Percentiles rank a stretch among this genome's conserved stretches.
These are phyloP conservation scores for Toxoplasma gondii DNA, from an alignment of 169 alveolate genomes.

Conservation along the genomic window DNA sequence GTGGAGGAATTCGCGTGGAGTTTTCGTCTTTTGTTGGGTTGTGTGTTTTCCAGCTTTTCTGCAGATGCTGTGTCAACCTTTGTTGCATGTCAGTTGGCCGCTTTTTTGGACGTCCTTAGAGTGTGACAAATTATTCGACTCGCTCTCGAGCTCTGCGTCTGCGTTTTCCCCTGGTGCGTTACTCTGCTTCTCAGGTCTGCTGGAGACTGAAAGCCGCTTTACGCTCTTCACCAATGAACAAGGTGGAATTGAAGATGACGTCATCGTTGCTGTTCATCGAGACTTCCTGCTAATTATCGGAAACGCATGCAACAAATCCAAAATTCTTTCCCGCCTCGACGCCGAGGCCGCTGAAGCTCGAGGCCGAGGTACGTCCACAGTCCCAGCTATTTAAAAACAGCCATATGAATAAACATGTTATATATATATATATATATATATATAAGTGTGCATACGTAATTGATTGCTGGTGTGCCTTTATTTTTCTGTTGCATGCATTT, in stretches of 20 bases:
- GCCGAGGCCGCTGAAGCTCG: neutral
- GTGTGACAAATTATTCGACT: neutral
- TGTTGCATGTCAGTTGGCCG: neutral
- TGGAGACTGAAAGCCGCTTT: neutral
- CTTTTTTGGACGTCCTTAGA: neutral
- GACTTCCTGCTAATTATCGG: neutral
- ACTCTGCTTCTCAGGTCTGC: neutral
- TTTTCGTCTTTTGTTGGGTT: no score
- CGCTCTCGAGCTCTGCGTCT: neutral
- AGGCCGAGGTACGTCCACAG: neutral
- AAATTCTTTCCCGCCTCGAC: neutral
- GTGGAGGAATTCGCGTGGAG: no score
- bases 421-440: neutral
- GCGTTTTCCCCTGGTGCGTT: neutral
- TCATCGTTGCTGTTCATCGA: neutral
- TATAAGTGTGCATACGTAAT: neutral
- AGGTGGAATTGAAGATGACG: constrained; percentile 6
- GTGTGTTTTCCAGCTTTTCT: no score
- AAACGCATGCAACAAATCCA: neutral
- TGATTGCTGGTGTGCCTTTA: neutral
- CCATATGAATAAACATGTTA: no score
- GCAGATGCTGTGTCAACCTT: neutral
- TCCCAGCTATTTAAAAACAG: neutral
- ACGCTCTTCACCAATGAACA: constrained; percentile 9
- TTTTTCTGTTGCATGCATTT: neutral